These are phyloP conservation scores for Eutrema heterophyllum DNA, from an alignment of 345 rosid genomes.

Conservation along the genomic window DNA sequence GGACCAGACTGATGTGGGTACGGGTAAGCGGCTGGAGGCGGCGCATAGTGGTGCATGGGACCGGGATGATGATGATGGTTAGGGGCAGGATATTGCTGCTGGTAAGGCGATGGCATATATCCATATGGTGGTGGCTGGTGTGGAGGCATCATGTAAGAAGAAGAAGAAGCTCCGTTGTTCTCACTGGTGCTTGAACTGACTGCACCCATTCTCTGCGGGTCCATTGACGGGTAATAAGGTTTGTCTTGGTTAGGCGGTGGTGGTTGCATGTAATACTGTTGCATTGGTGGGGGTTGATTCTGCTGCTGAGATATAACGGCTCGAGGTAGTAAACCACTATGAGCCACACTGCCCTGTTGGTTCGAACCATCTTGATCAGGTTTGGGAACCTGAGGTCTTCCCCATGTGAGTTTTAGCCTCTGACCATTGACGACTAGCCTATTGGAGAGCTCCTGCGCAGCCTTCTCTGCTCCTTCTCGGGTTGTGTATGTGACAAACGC, in stretches of 20 bases:
- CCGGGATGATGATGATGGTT: constrained; percentile 33
- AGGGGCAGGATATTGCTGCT: constrained; percentile 51
- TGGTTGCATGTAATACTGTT: constrained; percentile 68
- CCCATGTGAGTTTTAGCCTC: constrained; percentile 94
- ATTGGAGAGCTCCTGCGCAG: constrained; percentile 86
- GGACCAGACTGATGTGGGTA: constrained; percentile 36
- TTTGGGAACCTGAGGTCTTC: constrained; percentile 80
- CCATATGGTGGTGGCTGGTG: constrained; percentile 49
- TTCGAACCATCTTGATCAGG: constrained; percentile 67
- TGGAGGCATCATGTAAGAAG: constrained; percentile 45
- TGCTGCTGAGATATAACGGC: constrained; percentile 90
- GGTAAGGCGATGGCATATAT: constrained; percentile 65
- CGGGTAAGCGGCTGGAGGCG: constrained; percentile 32
- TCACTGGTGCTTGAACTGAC: constrained; percentile 46
- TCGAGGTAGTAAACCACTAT: constrained; percentile 79
- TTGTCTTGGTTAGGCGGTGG: constrained; percentile 54
- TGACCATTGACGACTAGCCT: constrained; percentile 83
- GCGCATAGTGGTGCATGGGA: constrained; percentile 39
- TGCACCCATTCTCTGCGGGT: constrained; percentile 98
- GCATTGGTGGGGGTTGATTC: constrained; percentile 61
- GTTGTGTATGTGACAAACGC: constrained; percentile 94
- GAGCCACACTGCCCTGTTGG: constrained; percentile 63
- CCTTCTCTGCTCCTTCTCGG: constrained; percentile 97
- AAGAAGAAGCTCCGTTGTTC: constrained; percentile 44
- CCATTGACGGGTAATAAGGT: constrained; percentile 89